These are phyloP conservation scores for Penicillium alfredii DNA, from an alignment of 495 filamentous ascomycete genomes.

Conservation along the genomic window DNA sequence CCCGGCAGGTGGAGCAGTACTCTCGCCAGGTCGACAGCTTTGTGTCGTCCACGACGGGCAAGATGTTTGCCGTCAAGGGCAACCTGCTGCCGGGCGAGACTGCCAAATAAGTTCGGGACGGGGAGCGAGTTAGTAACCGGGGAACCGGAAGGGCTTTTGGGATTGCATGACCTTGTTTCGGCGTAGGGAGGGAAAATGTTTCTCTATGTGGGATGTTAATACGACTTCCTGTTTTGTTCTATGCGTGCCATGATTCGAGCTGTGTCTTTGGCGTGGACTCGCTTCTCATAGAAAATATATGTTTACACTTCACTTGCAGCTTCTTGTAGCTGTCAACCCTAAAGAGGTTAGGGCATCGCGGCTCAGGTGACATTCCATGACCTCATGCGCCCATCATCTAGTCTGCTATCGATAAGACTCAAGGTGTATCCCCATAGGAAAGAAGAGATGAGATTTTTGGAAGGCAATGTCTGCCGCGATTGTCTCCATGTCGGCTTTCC, in stretches of 20 bases:
- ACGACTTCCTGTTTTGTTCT: conserved; percentile 35
- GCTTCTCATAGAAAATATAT: conserved; percentile 20
- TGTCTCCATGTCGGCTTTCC: background rate
- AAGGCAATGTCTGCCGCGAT: background rate
- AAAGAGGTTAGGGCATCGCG: conserved; percentile 10
- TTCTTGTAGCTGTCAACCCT: conserved; percentile 10
- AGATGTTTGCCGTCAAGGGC: conserved; percentile 97
- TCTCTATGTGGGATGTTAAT: conserved; percentile 45
- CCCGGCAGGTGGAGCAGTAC: conserved; percentile 95
- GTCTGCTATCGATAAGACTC: conserved; percentile 9
- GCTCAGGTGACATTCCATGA: conserved; percentile 15
- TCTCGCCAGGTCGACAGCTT: conserved; percentile 97
- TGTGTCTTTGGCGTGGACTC: conserved; percentile 12
- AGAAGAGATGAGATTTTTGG: background rate
- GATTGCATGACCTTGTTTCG: conserved; percentile 48
- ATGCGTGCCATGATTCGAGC: conserved; percentile 34
- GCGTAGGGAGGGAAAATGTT: conserved; percentile 48
- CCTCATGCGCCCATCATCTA: conserved; percentile 5
- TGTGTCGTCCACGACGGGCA: conserved; percentile 78
- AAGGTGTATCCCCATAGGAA: background rate
- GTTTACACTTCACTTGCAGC: conserved; percentile 6
- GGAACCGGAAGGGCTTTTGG: conserved; percentile 30
- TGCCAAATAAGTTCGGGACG: conserved; percentile 29
- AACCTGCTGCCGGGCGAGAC: conserved; percentile 48
- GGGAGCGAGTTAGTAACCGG: conserved; percentile 12